These are phyloP conservation scores for Hyphodiscus sp. DNA, from an alignment of 2,329 filamentous ascomycete genomes.

Conservation along the genomic window DNA sequence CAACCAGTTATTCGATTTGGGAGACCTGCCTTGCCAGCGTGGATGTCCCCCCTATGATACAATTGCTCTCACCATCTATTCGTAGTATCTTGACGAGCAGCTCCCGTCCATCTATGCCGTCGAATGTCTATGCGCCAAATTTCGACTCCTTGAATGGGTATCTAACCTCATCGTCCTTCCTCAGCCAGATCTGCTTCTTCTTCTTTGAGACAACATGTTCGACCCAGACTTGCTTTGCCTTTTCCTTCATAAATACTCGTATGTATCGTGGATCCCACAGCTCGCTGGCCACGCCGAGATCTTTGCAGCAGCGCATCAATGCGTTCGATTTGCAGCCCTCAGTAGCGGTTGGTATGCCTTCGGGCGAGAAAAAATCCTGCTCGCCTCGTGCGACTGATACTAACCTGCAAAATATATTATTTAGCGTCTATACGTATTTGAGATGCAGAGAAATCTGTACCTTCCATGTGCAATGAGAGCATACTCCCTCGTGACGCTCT, in stretches of 20 bases:
- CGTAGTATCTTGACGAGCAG: not conserved
- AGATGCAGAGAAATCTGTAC: constrained; percentile 42
- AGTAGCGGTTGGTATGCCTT: constrained; percentile 86
- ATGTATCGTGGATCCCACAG: constrained; percentile 95
- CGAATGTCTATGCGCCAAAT: constrained; percentile 21
- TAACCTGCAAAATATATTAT: constrained; percentile 50
- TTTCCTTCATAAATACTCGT: constrained; percentile 67
- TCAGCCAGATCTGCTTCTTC: constrained; percentile 78
- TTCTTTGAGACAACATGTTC: constrained; percentile 85
- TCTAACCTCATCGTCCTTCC: constrained; percentile 71
- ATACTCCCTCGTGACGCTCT: constrained; percentile 78
- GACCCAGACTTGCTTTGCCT: constrained; percentile 77
- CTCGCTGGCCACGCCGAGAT: constrained; percentile 88
- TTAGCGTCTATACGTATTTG: constrained; percentile 5
- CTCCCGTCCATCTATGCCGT: not conserved
- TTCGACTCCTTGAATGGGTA: constrained; percentile 52
- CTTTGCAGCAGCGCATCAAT: constrained; percentile 97
- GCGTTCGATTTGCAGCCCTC: constrained; percentile 98
- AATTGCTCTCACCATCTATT: not conserved
- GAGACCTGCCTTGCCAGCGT: not conserved
- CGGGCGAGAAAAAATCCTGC: constrained; percentile 85
- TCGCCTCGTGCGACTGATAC: constrained; percentile 91
- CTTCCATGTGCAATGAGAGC: constrained; percentile 82
- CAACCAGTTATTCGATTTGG: too few species aligned
- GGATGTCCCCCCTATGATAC: not conserved